Percentiles rank a stretch among this genome's conserved stretches.
phyloP scores from a whole-genome alignment of 2,329 filamentous ascomycete species.

The Xylariaceae sp. region DNA sequence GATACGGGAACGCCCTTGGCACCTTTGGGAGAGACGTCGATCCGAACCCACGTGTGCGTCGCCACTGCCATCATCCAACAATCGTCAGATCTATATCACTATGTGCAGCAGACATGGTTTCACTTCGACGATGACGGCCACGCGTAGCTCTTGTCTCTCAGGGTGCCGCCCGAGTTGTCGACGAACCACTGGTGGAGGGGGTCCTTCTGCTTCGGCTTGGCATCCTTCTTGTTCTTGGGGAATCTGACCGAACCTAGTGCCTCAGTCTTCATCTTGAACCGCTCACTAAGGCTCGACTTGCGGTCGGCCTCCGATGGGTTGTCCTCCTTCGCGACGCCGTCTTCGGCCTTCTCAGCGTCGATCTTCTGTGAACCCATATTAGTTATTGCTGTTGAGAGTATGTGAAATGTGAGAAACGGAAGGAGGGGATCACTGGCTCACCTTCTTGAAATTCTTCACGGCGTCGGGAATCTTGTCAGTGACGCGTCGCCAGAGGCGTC shows the following conservation, averaged over 20 bases:
- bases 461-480: conserved; percentile 3
- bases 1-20: background rate
- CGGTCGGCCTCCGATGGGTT: background rate
- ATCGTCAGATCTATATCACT: background rate
- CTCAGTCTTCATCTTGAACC: conserved; percentile 7
- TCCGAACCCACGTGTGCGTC: background rate
- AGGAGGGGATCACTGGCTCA: background rate
- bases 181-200: conserved; percentile 34
- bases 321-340: background rate
- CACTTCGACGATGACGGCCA: background rate
- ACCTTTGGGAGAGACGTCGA: background rate
- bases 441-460: background rate
- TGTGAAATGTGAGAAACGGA: no score
- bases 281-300: background rate
- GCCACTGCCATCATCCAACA: background rate
- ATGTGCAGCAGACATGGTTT: background rate
- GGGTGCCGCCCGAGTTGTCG: conserved; percentile 30
- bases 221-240: no score
- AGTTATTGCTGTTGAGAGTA: background rate
- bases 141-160: conserved; percentile 12
- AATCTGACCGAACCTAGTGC: background rate
- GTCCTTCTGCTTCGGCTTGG: conserved; percentile 23
- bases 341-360: background rate
- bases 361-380: background rate
- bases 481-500: background rate